Conservation (phyloP, 176 grass and related monocot genomes). For the Zea luxurians region DNA sequence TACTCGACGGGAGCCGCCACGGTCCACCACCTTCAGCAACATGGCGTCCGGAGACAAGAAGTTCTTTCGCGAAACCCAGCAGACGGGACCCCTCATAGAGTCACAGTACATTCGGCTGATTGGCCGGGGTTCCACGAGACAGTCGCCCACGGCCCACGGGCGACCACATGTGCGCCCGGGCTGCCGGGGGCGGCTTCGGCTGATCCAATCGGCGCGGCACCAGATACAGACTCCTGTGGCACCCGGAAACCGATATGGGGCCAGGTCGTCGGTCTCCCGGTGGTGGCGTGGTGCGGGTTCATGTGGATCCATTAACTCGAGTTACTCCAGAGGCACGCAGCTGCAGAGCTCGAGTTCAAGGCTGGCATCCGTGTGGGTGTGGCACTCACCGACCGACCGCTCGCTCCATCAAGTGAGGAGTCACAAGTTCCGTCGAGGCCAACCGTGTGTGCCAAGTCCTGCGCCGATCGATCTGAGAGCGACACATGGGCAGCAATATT, state of each 20-base stretch:
- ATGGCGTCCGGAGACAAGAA: constrained; percentile 15
- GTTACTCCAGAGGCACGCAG: not conserved
- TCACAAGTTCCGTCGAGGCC: constrained; percentile 17
- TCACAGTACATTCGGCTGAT: constrained; percentile 12
- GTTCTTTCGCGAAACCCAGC: constrained; percentile 30
- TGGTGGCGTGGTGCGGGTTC: not conserved
- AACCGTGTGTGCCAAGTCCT: not conserved
- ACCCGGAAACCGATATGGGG: constrained; percentile 22
- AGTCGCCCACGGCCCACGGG: not conserved
- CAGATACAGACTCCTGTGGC: constrained; percentile 38
- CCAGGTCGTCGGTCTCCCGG: constrained; percentile 15
- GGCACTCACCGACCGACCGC: not conserved
- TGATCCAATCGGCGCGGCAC: constrained; percentile 35
- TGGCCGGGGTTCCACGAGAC: constrained; percentile 13
- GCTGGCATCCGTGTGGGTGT: not conserved
- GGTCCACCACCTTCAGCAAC: not conserved
- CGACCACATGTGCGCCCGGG: constrained; percentile 42
- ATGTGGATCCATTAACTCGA: constrained; percentile 35
- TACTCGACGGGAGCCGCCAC: constrained; percentile 13
- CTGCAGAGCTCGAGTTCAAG: not conserved
- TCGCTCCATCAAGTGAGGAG: constrained; percentile 10
- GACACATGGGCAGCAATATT: constrained; percentile 20
- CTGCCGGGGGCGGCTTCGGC: not conserved
- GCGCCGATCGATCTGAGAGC: not conserved
- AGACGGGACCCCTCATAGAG: not conserved